Evolutionary conservation across 208 protist species (phyloP).

Genomic region (Trypanosoma cruzi): DNA sequence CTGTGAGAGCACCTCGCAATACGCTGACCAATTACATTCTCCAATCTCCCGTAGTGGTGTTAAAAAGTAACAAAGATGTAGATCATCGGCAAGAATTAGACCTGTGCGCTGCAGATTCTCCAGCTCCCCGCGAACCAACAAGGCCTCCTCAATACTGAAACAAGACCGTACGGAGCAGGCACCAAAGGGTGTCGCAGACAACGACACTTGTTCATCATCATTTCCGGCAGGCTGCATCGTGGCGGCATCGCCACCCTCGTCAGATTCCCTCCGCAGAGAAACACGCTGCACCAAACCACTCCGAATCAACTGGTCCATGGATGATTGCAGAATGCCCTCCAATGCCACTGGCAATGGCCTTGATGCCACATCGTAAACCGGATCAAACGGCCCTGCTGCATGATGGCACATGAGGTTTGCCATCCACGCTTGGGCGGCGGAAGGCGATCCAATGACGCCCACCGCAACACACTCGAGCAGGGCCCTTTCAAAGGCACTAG

Average conservation of each 20-base stretch:
- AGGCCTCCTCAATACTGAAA: conserved; percentile 82
- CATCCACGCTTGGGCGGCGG: conserved; percentile 48
- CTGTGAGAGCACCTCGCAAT: conserved; percentile 56
- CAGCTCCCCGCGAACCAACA: conserved; percentile 68
- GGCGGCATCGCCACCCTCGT: background rate
- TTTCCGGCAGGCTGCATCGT: background rate
- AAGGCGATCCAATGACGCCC: conserved; percentile 49
- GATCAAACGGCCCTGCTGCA: conserved; percentile 54
- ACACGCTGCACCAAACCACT: conserved; percentile 16
- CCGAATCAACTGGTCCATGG: conserved; percentile 13
- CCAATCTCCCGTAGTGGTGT: conserved; percentile 82
- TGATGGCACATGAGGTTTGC: conserved; percentile 46
- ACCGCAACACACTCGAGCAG: conserved; percentile 86
- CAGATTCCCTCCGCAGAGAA: background rate
- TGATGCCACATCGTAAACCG: conserved; percentile 17
- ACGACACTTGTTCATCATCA: conserved; percentile 12
- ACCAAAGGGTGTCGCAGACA: conserved; percentile 71
- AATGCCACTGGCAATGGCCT: conserved; percentile 8
- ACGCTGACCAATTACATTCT: conserved; percentile 76
- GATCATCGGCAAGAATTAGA: conserved; percentile 86
- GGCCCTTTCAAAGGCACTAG: conserved; percentile 40
- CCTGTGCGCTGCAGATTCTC: conserved; percentile 65
- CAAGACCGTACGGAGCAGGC: conserved; percentile 74
- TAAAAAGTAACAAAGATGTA: conserved; percentile 91
- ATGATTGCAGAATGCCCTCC: conserved; percentile 1